Evolutionary conservation across 352 stramenopile genomes (phyloP).

Genomic region (Phytopythium litorale): DNA sequence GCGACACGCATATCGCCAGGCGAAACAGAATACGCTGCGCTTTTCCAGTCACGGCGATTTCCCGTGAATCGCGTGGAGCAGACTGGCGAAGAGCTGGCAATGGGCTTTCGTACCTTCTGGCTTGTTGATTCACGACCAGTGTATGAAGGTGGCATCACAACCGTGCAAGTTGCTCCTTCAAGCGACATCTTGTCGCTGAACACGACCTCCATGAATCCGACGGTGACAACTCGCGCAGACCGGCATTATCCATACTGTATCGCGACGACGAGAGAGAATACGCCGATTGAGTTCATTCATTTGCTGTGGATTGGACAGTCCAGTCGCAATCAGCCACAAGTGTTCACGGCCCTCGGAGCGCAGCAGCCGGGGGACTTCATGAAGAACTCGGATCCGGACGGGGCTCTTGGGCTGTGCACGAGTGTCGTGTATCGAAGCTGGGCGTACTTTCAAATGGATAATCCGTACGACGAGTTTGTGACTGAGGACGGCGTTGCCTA

Average conservation of each 20-base stretch:
- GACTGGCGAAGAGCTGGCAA: conserved; percentile 82
- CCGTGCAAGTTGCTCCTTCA: conserved; percentile 67
- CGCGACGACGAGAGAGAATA: conserved; percentile 89
- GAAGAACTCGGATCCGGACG: conserved; percentile 71
- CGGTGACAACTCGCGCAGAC: conserved; percentile 85
- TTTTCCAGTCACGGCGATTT: conserved; percentile 28
- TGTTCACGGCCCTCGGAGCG: conserved; percentile 83
- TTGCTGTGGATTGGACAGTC: conserved; percentile 87
- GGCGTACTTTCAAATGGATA: conserved; percentile 85
- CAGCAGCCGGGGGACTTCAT: conserved; percentile 93
- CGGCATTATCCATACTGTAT: conserved; percentile 92
- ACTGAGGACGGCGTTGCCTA: conserved; percentile 91
- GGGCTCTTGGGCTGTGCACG: conserved; percentile 74
- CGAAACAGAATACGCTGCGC: conserved; percentile 12
- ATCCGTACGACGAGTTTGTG: conserved; percentile 85
- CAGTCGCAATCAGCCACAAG: conserved; percentile 88
- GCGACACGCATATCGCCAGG: conserved; percentile 23
- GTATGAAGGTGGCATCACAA: conserved; percentile 41
- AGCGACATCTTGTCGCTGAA: conserved; percentile 68
- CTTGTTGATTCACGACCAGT: conserved; percentile 56
- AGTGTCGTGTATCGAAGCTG: conserved; percentile 91
- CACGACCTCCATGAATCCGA: conserved; percentile 72
- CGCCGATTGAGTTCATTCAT: conserved; percentile 91
- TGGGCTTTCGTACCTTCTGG: conserved; percentile 90
- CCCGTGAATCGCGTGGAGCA: conserved; percentile 87